Conservation (phyloP, 208 protist species). For the Trypanosoma rangeli region DNA sequence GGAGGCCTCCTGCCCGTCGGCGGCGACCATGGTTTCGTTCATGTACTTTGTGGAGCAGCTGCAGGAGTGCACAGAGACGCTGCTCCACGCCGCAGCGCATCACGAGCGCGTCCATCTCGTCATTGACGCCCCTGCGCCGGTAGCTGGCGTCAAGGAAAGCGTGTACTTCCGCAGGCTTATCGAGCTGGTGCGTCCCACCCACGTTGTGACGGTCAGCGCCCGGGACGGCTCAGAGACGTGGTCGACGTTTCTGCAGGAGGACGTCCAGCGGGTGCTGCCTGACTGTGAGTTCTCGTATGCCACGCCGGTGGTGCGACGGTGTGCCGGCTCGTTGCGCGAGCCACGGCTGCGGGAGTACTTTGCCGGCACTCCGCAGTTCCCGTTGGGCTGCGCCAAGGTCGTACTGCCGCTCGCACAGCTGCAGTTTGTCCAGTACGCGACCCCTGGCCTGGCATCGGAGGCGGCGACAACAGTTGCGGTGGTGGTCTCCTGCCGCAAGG, state of each 20-base stretch:
- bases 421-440: conserved; percentile 43
- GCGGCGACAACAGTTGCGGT: too few relatives aligned
- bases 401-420: conserved; percentile 51
- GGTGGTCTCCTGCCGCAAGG: conserved; percentile 33
- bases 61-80: conserved; percentile 52
- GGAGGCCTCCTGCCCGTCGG: conserved; percentile 37
- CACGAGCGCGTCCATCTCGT: conserved; percentile 42
- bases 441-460: conserved; percentile 2
- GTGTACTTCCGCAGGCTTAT: conserved; percentile 77
- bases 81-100: conserved; percentile 7
- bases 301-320: conserved; percentile 31
- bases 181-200: conserved; percentile 63
- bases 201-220: conserved; percentile 66
- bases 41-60: conserved; percentile 68
- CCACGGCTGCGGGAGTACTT: conserved; percentile 67
- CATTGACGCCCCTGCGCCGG: conserved; percentile 70
- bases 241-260: conserved; percentile 70
- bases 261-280: conserved; percentile 69
- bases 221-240: conserved; percentile 51
- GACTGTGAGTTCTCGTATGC: conserved; percentile 65
- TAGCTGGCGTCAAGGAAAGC: conserved; percentile 47
- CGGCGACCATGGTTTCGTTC: conserved; percentile 35
- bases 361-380: conserved; percentile 40
- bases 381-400: conserved; percentile 76
- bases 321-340: conserved; percentile 27